These are phyloP conservation scores for Jackrogersella minutella DNA, from an alignment of 495 filamentous ascomycete genomes.

Conservation along the genomic window DNA sequence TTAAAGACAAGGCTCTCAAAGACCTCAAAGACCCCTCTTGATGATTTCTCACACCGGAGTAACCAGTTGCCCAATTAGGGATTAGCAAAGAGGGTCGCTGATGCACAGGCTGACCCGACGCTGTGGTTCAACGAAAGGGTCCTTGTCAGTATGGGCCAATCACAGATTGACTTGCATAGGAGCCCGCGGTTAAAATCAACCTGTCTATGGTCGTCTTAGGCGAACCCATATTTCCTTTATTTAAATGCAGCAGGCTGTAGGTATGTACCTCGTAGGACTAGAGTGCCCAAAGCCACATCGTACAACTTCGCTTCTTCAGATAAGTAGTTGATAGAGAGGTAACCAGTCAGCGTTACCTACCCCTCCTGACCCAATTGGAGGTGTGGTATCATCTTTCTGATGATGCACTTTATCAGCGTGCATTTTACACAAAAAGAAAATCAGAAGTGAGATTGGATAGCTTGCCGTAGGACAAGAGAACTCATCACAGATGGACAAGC, in stretches of 20 bases:
- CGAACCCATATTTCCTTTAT: conserved; percentile 6
- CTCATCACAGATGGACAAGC: neutral
- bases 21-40: conserved; percentile 1
- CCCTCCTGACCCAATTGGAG: neutral
- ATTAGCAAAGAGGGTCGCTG: neutral
- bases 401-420: neutral
- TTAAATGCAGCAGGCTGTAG: neutral
- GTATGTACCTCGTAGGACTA: no score
- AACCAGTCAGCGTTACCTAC: neutral
- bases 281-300: conserved; percentile 1
- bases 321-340: neutral
- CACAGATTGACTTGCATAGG: neutral
- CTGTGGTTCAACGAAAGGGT: conserved; percentile 28
- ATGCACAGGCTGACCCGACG: conserved; percentile 30
- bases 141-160: conserved; percentile 32
- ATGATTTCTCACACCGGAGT: neutral
- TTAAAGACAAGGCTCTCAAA: conserved; percentile 8
- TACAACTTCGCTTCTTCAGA: conserved; percentile 23
- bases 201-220: conserved; percentile 9
- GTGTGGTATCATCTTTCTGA: neutral
- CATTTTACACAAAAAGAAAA: neutral
- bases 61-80: conserved; percentile 11
- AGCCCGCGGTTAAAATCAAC: conserved; percentile 33
- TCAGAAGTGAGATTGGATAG: neutral
- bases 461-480: neutral